These are phyloP conservation scores for Aspergillus luchuensis DNA, from an alignment of 2,329 filamentous ascomycete genomes.

Conservation along the genomic window DNA sequence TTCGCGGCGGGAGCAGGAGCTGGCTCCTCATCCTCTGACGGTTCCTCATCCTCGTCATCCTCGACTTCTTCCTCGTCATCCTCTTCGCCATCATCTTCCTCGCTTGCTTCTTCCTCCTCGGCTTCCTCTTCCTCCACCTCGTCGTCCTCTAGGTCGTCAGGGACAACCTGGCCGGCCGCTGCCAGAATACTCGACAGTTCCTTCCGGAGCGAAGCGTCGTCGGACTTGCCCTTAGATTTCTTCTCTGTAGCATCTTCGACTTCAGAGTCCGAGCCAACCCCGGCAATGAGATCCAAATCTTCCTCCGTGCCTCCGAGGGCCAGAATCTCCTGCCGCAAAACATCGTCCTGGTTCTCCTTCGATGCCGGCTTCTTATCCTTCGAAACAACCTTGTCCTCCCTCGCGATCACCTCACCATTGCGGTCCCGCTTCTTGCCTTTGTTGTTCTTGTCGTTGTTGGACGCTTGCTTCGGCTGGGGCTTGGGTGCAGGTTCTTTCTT, in stretches of 20 bases:
- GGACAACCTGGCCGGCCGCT: conserved; percentile 40
- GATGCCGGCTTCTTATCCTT: conserved; percentile 25
- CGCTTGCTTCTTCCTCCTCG: conserved; percentile 38
- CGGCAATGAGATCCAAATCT: conserved; percentile 50
- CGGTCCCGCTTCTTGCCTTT: conserved; percentile 51
- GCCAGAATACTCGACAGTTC: conserved; percentile 41
- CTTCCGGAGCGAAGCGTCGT: conserved; percentile 44
- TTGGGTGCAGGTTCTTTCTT: conserved; percentile 27
- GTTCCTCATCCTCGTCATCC: conserved; percentile 32
- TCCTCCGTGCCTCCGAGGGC: conserved; percentile 54
- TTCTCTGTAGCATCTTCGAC: conserved; percentile 36
- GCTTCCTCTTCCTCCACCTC: conserved; percentile 38
- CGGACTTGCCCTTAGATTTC: conserved; percentile 29
- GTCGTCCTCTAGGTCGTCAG: conserved; percentile 37
- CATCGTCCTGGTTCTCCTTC: conserved; percentile 30
- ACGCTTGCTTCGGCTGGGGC: conserved; percentile 21
- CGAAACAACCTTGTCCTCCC: conserved; percentile 29
- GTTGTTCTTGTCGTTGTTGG: conserved; percentile 26
- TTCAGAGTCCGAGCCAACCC: conserved; percentile 50
- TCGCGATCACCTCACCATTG: conserved; percentile 48
- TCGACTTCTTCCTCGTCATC: conserved; percentile 34
- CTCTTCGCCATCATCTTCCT: conserved; percentile 33
- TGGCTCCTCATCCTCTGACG: conserved; percentile 31
- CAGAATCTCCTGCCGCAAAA: conserved; percentile 47
- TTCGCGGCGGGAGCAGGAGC: conserved; percentile 20